Evolutionary conservation across 371 early-diverging fungal genomes (phyloP).

Genomic region (Mortierella sp.): DNA sequence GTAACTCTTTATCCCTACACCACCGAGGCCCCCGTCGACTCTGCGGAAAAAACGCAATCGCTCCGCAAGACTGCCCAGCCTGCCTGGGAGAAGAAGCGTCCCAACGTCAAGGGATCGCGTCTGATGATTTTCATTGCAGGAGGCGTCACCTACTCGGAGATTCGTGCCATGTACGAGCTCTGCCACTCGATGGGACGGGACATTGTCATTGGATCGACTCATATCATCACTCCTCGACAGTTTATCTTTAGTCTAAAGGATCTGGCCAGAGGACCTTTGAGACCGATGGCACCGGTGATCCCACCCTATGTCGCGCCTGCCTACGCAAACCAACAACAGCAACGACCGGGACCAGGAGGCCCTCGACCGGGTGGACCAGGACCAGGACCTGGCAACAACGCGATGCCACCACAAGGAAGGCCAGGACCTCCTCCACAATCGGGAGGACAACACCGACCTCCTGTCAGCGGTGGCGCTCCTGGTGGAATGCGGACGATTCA

Average conservation of each 20-base stretch:
- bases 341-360: slow-evolving; percentile 15
- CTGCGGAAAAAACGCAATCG: slow-evolving; percentile 33
- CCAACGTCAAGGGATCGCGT: slow-evolving; percentile 64
- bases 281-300: slow-evolving; percentile 36
- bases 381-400: slow-evolving; percentile 3
- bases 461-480: slow-evolving; percentile 16
- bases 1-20: slow-evolving; percentile 71
- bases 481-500: slow-evolving; percentile 54
- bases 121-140: slow-evolving; percentile 87
- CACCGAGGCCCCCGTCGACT: slow-evolving; percentile 63
- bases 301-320: slow-evolving; percentile 39
- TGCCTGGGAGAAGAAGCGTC: slow-evolving; percentile 48
- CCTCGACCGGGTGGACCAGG: slow-evolving; percentile 25
- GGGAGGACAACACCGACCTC: slow-evolving; percentile 26
- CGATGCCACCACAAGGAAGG: slow-evolving; percentile 15
- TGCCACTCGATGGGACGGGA: slow-evolving; percentile 78
- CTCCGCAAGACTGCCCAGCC: slow-evolving; percentile 47
- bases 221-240: slow-evolving; percentile 82
- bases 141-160: slow-evolving; percentile 93
- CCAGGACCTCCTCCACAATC: slow-evolving; percentile 18
- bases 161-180: slow-evolving; percentile 89
- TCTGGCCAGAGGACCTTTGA: slow-evolving; percentile 44
- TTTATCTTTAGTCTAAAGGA: slow-evolving; percentile 76
- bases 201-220: slow-evolving; percentile 88
- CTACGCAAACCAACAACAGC: not conserved